Evolutionary conservation across 768 basidiomycete species (phyloP), one percentile per base, ranked within the genome.

Genomic region (Multifurca ochricompacta): DNA sequence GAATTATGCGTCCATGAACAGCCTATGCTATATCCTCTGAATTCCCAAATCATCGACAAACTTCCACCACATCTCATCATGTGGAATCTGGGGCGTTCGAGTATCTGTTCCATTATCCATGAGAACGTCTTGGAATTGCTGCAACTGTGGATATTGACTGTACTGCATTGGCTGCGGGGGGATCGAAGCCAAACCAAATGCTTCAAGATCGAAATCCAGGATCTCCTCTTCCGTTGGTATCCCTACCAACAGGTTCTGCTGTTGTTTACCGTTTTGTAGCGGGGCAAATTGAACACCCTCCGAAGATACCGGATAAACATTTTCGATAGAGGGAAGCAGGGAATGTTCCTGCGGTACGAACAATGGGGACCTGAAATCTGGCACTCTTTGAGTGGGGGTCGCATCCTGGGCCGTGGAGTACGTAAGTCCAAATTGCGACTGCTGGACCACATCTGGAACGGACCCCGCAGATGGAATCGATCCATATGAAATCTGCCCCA

Each of bases 51-150:
- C 64, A 27, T 62, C 54, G 16, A 71, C 63, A 51, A 72, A 73
- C 43, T 64, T 68, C 42, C 68, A 65, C 74, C 74, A 75, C 43
- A 69, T 64, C 30, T 74, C 72, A 8, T 71, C 68, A 49, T 71
- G 71, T 51, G 45, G 56, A 6, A 42, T 52, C 27, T 52, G 56
- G 48, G 31, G 27, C 13, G 37, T 63, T 8, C 16, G 44, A 34
- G 11, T 27, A 14, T 8, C 10, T 4, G 40, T 19, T 13, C 39
- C 25, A 71, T 57, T 45, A 10, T 28, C 32, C 50, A 52, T 37
- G 28, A 42, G 25, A 19, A 57, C 25, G 27, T 57, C 56, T 23
- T 47, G 56, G 39, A 57, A 57, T 21, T 47, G 56, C 3, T 57
- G 39, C 34, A 52, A 16, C 32, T 52, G 56, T 10, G 56, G 56